A percentile compares a stretch with the other conserved stretches of the same genome.
These are phyloP conservation scores for Phaeotremella skinneri DNA, from an alignment of 768 basidiomycete genomes.

Conservation along the genomic window DNA sequence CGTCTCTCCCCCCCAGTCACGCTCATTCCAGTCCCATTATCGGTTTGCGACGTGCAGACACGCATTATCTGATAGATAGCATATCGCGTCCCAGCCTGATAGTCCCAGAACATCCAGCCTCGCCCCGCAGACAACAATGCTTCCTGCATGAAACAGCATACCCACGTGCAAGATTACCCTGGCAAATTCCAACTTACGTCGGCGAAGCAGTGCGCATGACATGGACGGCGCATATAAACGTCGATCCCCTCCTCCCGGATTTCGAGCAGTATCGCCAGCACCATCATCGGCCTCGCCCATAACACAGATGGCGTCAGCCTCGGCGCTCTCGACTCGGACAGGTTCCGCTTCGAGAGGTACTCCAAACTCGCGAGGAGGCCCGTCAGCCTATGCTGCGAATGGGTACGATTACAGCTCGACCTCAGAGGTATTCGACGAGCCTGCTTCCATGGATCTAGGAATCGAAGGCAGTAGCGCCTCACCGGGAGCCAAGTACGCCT, in stretches of 20 bases:
- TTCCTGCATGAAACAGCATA: too few species aligned
- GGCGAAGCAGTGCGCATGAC: neutral
- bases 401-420: conserved; percentile 11
- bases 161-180: neutral
- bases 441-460: neutral
- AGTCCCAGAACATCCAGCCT: too few species aligned
- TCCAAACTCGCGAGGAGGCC: conserved; percentile 3
- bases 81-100: too few species aligned
- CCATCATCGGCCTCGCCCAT: conserved; percentile 4
- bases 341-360: conserved; percentile 6
- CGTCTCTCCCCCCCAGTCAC: too few species aligned
- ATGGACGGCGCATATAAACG: conserved; percentile 25
- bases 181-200: neutral
- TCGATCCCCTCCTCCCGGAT: conserved; percentile 32
- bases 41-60: too few species aligned
- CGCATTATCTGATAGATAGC: too few species aligned
- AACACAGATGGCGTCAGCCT: conserved; percentile 11
- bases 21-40: too few species aligned
- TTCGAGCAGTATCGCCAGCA: conserved; percentile 17
- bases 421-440: conserved; percentile 17
- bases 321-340: conserved; percentile 11
- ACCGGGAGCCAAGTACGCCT: conserved; percentile 28
- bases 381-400: neutral
- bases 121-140: too few species aligned
- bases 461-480: neutral